These are phyloP conservation scores for Rhodotorula sp. DNA, from an alignment of 1,284 basidiomycete genomes.

Conservation along the genomic window DNA sequence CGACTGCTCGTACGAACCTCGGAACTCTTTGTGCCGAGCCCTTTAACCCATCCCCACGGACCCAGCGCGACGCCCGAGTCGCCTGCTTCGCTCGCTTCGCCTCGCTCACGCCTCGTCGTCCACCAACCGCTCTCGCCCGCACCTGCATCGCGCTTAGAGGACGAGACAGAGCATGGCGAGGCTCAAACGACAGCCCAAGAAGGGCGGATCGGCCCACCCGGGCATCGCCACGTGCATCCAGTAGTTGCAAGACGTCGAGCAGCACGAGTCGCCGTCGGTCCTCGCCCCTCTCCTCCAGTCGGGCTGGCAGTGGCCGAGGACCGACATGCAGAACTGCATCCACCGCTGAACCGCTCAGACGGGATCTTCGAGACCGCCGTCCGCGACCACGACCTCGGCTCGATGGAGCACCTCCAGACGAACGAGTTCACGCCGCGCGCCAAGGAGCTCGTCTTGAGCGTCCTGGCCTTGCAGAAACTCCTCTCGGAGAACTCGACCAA, in stretches of 20 bases:
- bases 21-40: background rate
- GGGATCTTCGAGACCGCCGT: too few relatives aligned
- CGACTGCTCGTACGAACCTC: background rate
- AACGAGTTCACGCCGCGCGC: too few relatives aligned
- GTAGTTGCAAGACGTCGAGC: constrained; percentile 18
- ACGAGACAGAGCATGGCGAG: constrained; percentile 13
- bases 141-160: background rate
- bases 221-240: constrained; percentile 38
- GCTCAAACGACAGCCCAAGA: constrained; percentile 40
- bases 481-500: too few relatives aligned
- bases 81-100: background rate
- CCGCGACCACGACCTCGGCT: too few relatives aligned
- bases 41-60: background rate
- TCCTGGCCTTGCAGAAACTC: too few relatives aligned
- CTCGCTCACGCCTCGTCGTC: background rate
- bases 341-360: too few relatives aligned
- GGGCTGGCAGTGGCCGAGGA: too few relatives aligned
- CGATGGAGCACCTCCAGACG: too few relatives aligned
- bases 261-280: constrained; percentile 22
- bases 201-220: constrained; percentile 27
- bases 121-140: background rate
- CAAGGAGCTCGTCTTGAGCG: too few relatives aligned
- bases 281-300: too few relatives aligned
- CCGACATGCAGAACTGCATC: too few relatives aligned
- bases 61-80: background rate